phyloP scores from a whole-genome alignment of 2,329 filamentous ascomycete species.

The Xylaria polymorpha region DNA sequence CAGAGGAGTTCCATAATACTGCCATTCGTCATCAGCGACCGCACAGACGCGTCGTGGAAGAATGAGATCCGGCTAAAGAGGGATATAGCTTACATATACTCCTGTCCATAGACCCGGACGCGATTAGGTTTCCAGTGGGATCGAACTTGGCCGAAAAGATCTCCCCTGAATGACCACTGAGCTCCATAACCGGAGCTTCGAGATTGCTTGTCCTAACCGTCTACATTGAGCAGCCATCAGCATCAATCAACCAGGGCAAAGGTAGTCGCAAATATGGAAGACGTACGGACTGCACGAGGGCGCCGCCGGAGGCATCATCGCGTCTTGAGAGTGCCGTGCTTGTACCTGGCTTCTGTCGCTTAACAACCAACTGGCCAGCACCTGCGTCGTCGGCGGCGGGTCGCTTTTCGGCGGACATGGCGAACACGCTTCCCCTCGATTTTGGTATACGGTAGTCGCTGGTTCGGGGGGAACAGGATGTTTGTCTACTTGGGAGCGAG shows the following conservation, averaged over 20 bases:
- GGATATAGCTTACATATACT: conserved; percentile 76
- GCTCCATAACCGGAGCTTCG: conserved; percentile 92
- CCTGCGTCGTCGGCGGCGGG: conserved; percentile 87
- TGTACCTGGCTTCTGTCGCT: conserved; percentile 79
- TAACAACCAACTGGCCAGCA: conserved; percentile 84
- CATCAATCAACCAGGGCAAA: not conserved
- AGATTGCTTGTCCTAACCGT: conserved; percentile 82
- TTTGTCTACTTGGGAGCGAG: not conserved
- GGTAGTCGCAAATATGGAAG: not conserved
- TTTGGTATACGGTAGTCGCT: not conserved
- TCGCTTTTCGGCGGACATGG: conserved; percentile 93
- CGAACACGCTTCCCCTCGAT: conserved; percentile 6
- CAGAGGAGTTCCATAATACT: conserved; percentile 96
- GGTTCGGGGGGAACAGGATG: not conserved
- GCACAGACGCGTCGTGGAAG: not conserved
- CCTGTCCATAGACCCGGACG: conserved; percentile 95
- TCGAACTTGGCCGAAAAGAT: conserved; percentile 93
- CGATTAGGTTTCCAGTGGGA: conserved; percentile 86
- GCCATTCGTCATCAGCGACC: conserved; percentile 14
- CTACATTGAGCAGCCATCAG: conserved; percentile 57
- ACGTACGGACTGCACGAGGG: conserved; percentile 65
- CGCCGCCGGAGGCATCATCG: conserved; percentile 58
- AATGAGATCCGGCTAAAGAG: not conserved
- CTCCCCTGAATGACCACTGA: conserved; percentile 85
- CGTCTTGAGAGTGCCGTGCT: conserved; percentile 62